Evolutionary conservation across 164 flowering plant species (phyloP), one percentile per base, ranked within the genome.

Genomic region (Vitis riparia): DNA sequence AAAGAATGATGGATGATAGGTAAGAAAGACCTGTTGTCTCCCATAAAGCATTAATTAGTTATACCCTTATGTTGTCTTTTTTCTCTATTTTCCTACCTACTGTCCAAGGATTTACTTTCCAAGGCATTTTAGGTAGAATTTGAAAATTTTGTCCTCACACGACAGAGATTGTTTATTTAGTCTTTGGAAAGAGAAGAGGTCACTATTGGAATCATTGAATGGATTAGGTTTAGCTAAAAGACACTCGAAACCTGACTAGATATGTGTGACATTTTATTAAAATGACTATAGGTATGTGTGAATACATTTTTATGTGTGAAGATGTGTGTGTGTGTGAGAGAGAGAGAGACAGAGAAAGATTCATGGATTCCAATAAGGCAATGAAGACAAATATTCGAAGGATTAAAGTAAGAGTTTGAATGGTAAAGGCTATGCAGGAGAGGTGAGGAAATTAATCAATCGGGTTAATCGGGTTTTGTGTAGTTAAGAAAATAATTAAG

Each of bases 51-150:
- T 27, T 59, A 23, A 13, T 37, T 55, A 23, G 19, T 68, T 19
- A 68, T 58, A 50, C 64, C 37, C 44, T 16, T 3, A 13, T 23
- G 23, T 67, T 60, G 71, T 60, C 66, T 11, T n/a, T 13, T 37
- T 37, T 23, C 29, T 9, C n/a, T 32, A 55, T 7, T 57, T 3
- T 19, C 55, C 63, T 56, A 49, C 67, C 68, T 19, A 55, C 19
- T 9, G 51, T 68, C 76, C 76, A 73, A 68, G 76, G 19, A 68
- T 73, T 73, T 73, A 68, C 76, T 73, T 73, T 73, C 76, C 76
- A 68, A 73, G 68, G 66, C 70, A 66, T 72, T n/a, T 60, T 52
- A n/a, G 68, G 68, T 9, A 68, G 72, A 73, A 62, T 68, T 73
- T 49, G 61, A 56, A 51, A 52, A 51, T 23, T 56, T 68, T 73